Conservation (phyloP, 2,329 filamentous ascomycete genomes). For the Truncatella angustata region DNA sequence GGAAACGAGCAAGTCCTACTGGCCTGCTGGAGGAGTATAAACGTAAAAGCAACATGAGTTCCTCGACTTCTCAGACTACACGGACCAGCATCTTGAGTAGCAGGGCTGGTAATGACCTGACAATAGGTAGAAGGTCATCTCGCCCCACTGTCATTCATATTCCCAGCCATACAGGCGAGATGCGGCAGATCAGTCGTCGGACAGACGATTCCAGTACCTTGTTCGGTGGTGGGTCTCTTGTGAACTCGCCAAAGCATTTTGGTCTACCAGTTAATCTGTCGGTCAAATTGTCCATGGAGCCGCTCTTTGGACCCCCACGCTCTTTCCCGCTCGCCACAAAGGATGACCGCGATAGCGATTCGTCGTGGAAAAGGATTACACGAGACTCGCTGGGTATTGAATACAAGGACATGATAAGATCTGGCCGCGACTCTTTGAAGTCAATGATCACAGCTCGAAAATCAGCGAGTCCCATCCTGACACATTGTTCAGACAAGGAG, state of each 20-base stretch:
- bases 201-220: conserved; percentile 22
- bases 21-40: conserved; percentile 15
- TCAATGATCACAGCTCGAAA: conserved; percentile 22
- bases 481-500: background rate
- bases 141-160: conserved; percentile 31
- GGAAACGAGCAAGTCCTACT: conserved; percentile 22
- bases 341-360: conserved; percentile 17
- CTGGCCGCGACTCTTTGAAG: conserved; percentile 28
- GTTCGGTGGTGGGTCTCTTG: conserved; percentile 23
- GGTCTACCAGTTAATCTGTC: conserved; percentile 12
- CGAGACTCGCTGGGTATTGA: conserved; percentile 27
- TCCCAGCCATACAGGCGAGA: conserved; percentile 27
- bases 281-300: conserved; percentile 9
- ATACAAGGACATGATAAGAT: conserved; percentile 20
- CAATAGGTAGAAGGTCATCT: conserved; percentile 23
- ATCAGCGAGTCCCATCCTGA: conserved; percentile 14
- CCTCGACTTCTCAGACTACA: conserved; percentile 23
- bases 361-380: conserved; percentile 22
- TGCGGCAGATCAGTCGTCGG: conserved; percentile 24
- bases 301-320: conserved; percentile 13
- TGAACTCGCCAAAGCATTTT: conserved; percentile 22
- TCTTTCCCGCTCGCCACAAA: conserved; percentile 9
- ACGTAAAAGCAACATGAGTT: conserved; percentile 23
- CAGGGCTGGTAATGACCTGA: conserved; percentile 23
- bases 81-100: conserved; percentile 29